Base-by-base conservation (phyloP, 2,329 filamentous ascomycete genomes). In the Botrytis medusae region DNA sequence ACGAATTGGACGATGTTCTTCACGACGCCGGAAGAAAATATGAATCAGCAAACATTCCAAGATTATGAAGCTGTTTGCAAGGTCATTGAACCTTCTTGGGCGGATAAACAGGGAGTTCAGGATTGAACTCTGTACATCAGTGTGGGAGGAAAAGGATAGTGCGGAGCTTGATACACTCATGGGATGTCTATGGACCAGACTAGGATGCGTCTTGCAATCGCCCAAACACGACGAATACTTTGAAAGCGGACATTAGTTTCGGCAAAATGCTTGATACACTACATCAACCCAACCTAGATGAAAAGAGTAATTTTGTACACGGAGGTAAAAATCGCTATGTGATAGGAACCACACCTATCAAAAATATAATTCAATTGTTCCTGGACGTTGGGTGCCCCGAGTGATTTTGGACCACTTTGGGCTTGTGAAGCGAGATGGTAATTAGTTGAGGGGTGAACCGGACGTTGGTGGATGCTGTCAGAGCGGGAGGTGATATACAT, bases 1-100 rank as follows among this genome's bases (percentile, higher is more conserved):
- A 93, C 89, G 63, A 91, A 95, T 77, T 99, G 96, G 96, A 94
- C 94, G 5, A 98, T 98, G 94, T 99, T 99, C 80, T 99, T 96
- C 95, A 99, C 96, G 2, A 96, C 92, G 1, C 86, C 88, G 0
- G 88, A 89, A 64, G 85, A 91, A 72, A 84, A 89, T 61, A 83
- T 88, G 64, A 86, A 87, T 74, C 83, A 85, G 51, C 83, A 85
- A 74, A 85, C 83, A 65, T 88, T 93, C 75, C 81, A 82, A 74
- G 92, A 94, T 80, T 95, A 94, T 79, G 91, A 93, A 81, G 86
- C 86, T 71, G 92, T 95, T n/a, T 95, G 92, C 80, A 87, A 91
- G 72, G 82, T 83, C 22, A 86, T 92, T 48, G 83, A 86, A 74
- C 90, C 90, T 20, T 90, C 88, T 12, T 92, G 90, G 90, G 86